Conservation (phyloP, 768 basidiomycete genomes). For the Suillus discolor region DNA sequence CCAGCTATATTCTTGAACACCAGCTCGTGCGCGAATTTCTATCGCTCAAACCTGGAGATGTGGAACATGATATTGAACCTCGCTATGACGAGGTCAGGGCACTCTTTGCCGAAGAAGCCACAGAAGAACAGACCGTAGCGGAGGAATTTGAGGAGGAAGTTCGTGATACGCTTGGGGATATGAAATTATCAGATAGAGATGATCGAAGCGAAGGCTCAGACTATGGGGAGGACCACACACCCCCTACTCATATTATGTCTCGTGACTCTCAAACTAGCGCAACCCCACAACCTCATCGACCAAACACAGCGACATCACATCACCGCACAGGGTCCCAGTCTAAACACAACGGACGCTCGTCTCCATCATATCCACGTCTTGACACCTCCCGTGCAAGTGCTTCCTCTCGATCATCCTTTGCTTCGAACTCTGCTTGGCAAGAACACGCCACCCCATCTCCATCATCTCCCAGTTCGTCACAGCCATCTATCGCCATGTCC, state of each 20-base stretch:
- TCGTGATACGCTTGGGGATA: conserved; percentile 49
- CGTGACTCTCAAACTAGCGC: conserved; percentile 27
- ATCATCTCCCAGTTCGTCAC: conserved; percentile 51
- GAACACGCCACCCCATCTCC: conserved; percentile 42
- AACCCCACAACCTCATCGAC: conserved; percentile 40
- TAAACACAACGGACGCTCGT: conserved; percentile 31
- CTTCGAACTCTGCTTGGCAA: conserved; percentile 30
- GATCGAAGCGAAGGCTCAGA: conserved; percentile 65
- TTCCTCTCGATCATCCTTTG: conserved; percentile 30
- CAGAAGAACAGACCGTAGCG: conserved; percentile 33
- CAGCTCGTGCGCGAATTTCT: conserved; percentile 82
- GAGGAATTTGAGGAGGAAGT: conserved; percentile 46
- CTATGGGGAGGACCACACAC: conserved; percentile 53
- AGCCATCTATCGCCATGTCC: conserved; percentile 50
- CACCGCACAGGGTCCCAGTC: conserved; percentile 35
- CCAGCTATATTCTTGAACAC: conserved; percentile 81
- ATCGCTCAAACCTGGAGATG: conserved; percentile 83
- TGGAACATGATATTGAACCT: conserved; percentile 66
- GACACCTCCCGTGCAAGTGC: conserved; percentile 25
- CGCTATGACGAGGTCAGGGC: conserved; percentile 60
- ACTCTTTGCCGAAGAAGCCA: conserved; percentile 40
- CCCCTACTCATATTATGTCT: conserved; percentile 34
- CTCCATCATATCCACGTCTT: conserved; percentile 32
- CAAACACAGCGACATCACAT: conserved; percentile 49
- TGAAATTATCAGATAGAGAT: conserved; percentile 50